Base-by-base conservation (phyloP, 2,329 filamentous ascomycete species). In the Diatrype stigma region DNA sequence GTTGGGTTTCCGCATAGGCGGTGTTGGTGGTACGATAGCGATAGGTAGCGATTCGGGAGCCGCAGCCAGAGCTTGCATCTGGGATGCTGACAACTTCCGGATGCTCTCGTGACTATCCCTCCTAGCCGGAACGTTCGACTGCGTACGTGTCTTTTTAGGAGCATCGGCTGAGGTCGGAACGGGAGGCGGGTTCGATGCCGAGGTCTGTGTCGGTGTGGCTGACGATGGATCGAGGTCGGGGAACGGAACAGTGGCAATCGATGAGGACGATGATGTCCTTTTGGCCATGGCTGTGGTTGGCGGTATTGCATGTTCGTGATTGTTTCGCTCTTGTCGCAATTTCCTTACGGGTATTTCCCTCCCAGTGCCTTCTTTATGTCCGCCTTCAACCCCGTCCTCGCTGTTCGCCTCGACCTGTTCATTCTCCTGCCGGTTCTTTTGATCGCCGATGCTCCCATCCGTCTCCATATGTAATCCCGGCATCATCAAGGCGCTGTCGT, bases 11-110 rank as follows among this genome's bases (percentile, higher is more conserved):
- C 51, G 60, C 42, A 51, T 59, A 11, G 46, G 4, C 22, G 16
- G 40, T 7, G 40, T n/a, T n/a, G 40, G 61, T 22, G 66, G 63
- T 2, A 76, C 66, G 14, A 75, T 65, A 1, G 78, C 77, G 1
- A 85, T 65, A 12, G 82, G 82, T 2, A 86, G 67, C 1, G 81
- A 84, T 26, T 82, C 79, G 6, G 80, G 80, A 1, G 78, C 74
- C 26, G 74, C 76, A 14, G 79, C 76, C 52, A 86, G 67, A 52
- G 81, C 77, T 48, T 81, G 76, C 62, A 85, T 82, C 59, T 83
- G 79, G 35, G 73, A 77, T 7, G 78, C 78, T 0, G 81, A 82
- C 23, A 85, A 70, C 35, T 79, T 76, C 49, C 78, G 74, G 45
- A 82, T 67, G 45, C 69, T 74, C 53, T 75, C 76, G 40, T 69